Conservation (phyloP, 2,329 filamentous ascomycete genomes). For the Verticillium longisporum region DNA sequence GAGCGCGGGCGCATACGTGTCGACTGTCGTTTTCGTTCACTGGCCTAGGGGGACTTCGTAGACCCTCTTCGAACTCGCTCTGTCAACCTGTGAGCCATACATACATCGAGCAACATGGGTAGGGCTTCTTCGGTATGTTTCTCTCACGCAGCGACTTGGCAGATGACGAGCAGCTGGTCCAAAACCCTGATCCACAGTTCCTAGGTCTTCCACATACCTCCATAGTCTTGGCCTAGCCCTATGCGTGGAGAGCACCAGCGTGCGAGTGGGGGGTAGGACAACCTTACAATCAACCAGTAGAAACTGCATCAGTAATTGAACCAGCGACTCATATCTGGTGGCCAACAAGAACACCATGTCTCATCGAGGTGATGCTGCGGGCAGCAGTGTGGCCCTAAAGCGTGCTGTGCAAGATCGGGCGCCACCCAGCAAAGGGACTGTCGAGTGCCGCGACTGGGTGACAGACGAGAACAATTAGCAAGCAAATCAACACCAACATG, state of each 20-base stretch:
- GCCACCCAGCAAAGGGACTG: background rate
- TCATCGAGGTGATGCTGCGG: background rate
- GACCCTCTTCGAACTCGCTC: background rate
- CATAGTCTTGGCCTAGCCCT: background rate
- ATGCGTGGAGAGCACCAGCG: background rate
- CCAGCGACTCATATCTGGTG: background rate
- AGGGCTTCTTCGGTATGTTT: background rate
- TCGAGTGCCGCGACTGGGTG: background rate
- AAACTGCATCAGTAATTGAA: too few species aligned
- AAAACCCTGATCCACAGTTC: background rate
- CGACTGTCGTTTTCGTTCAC: background rate
- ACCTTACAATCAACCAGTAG: background rate
- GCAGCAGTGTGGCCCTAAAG: background rate
- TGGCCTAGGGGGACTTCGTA: background rate
- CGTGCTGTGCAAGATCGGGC: background rate
- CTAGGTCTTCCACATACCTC: background rate
- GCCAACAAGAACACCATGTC: background rate
- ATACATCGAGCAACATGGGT: background rate
- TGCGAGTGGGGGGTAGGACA: background rate
- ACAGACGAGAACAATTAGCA: background rate
- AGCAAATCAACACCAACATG: background rate
- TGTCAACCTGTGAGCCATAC: background rate
- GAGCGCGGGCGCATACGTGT: background rate
- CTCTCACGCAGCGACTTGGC: background rate
- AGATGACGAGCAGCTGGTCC: background rate